phyloP scores from a whole-genome alignment of 2,329 filamentous ascomycete genomes.

The Nigrospora osmanthi region DNA sequence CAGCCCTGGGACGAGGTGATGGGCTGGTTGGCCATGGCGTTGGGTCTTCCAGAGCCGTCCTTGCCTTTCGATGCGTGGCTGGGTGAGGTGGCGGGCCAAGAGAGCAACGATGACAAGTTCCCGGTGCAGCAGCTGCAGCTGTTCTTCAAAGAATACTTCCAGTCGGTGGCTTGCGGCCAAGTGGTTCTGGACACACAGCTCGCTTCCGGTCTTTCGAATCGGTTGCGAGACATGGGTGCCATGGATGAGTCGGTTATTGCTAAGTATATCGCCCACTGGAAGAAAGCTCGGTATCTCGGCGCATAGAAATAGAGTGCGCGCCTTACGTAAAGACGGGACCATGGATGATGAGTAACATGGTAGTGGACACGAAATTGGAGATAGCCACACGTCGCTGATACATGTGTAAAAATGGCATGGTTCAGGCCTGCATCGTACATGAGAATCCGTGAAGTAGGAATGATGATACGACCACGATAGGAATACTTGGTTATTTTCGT shows the following conservation, averaged over 20 bases:
- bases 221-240: not conserved
- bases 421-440: too few relatives aligned
- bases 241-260: not conserved
- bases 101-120: constrained; percentile 11
- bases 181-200: constrained; percentile 10
- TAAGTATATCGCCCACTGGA: not conserved
- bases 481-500: too few relatives aligned
- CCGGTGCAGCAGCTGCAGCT: constrained; percentile 9
- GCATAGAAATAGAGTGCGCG: too few relatives aligned
- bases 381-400: too few relatives aligned
- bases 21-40: not conserved
- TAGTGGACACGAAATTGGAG: too few relatives aligned
- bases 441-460: too few relatives aligned
- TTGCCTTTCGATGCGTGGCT: not conserved
- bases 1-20: not conserved
- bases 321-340: too few relatives aligned
- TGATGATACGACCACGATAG: too few relatives aligned
- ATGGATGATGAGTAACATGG: too few relatives aligned
- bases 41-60: not conserved
- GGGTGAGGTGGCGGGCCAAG: not conserved
- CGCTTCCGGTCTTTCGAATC: constrained; percentile 4
- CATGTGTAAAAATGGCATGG: too few relatives aligned
- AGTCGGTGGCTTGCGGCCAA: constrained; percentile 5
- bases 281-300: not conserved
- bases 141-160: constrained; percentile 9